Base-by-base conservation (phyloP, 192 early-diverging fungal species). In the Entophlyctis luteolus region DNA sequence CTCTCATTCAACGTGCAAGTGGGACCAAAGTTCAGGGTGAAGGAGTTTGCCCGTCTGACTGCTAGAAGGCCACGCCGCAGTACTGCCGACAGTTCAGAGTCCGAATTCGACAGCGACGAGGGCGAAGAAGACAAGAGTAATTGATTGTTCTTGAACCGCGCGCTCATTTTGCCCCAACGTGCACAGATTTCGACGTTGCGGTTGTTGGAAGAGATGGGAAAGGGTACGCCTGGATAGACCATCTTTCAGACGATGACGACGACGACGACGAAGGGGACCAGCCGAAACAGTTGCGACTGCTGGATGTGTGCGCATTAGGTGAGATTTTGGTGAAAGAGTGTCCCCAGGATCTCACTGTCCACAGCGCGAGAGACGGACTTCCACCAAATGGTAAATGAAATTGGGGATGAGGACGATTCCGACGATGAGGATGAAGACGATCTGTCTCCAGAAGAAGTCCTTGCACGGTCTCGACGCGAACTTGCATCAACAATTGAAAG, bases 401-500 rank as follows among this genome's bases (percentile, higher is more conserved):
- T 49, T 33, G 63, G 42, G 36, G 60, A 63, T 31, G 8, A 72
- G 72, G 56, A 70, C 66, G 59, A 66, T 34, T 83, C 83, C 16
- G 75, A 75, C 48, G 59, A 75, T 36, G 82, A 83, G 45, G 79
- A 79, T 20, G 74, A 79, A 48, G 76, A 74, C 16, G 76, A 83
- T n/a, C 70, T 72, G 38, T 74, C 76, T 12, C 78, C 75, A 4
- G 79, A 76, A 23, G 90, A 91, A 45, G 52, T 48, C 32, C 46
- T 68, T 25, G 62, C 55, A 55, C 48, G 54, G 36, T 87, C 90
- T 77, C 84, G 87, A 53, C 77, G 80, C 25, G 93, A 89, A 79
- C 82, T 91, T 28, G 63, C 76, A 1, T 80, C 79, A 48, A 94
- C 92, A 0, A 75, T 96, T 48, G 86, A 90, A 33, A 83, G 93